phyloP scores from a whole-genome alignment of 176 grass and related monocot species.

The Carex littledalei region DNA sequence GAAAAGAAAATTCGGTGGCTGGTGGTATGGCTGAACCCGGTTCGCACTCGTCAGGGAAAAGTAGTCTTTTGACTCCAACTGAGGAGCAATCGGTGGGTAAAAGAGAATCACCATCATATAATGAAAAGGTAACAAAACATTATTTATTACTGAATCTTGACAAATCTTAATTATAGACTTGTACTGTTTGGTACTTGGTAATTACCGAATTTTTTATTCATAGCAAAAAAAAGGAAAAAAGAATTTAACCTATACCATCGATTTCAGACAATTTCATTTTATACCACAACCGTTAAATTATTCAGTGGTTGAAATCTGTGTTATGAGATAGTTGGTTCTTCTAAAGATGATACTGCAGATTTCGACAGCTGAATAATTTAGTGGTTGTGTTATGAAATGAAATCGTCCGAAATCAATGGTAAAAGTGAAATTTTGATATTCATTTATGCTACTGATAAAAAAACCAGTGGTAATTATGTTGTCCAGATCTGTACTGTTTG shows the following conservation, averaged over 20 bases:
- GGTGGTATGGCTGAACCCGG: conserved; percentile 25
- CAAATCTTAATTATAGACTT: neutral
- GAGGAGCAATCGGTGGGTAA: conserved; percentile 38
- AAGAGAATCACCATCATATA: conserved; percentile 42
- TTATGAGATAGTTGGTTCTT: too few species aligned
- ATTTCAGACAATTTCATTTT: too few species aligned
- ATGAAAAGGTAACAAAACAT: conserved; percentile 29
- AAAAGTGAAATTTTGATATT: neutral
- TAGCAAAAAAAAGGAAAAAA: too few species aligned
- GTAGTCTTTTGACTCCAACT: conserved; percentile 28
- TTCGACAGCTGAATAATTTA: too few species aligned
- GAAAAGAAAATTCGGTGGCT: conserved; percentile 39
- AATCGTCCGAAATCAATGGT: neutral
- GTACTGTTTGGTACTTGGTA: conserved; percentile 2
- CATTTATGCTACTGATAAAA: too few species aligned
- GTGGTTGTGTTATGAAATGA: too few species aligned
- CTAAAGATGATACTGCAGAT: too few species aligned
- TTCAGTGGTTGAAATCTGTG: too few species aligned
- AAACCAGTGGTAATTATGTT: neutral
- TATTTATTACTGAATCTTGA: neutral
- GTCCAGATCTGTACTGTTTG: neutral
- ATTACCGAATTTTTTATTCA: too few species aligned
- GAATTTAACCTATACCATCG: too few species aligned
- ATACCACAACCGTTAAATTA: too few species aligned
- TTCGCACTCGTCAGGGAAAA: conserved; percentile 33